phyloP scores from a whole-genome alignment of 2,329 filamentous ascomycete genomes.

The Phaeoacremonium minimum region DNA sequence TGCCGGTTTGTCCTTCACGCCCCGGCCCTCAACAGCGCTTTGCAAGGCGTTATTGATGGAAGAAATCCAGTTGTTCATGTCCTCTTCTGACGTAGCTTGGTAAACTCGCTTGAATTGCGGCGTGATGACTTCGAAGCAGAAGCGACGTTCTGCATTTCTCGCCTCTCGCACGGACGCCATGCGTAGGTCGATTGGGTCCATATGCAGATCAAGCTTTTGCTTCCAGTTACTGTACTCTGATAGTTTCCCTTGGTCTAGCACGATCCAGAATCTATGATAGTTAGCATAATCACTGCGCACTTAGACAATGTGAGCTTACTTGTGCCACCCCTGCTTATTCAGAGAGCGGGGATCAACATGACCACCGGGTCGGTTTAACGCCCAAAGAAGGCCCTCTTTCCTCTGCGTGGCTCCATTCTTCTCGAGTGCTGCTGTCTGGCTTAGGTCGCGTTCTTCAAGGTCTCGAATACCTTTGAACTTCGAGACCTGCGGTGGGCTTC shows the following conservation, averaged over 20 bases:
- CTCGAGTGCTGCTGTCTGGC: slow-evolving; percentile 46
- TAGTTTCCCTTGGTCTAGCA: slow-evolving; percentile 91
- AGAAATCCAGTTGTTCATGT: slow-evolving; percentile 95
- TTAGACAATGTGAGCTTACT: slow-evolving; percentile 55
- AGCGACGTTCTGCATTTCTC: slow-evolving; percentile 86
- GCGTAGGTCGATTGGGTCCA: slow-evolving; percentile 94
- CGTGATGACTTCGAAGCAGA: slow-evolving; percentile 98
- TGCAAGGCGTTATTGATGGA: slow-evolving; percentile 97
- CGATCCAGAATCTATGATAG: slow-evolving; percentile 83
- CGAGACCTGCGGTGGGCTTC: slow-evolving; percentile 46
- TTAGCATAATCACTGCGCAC: slow-evolving; percentile 9
- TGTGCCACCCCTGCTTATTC: slow-evolving; percentile 98
- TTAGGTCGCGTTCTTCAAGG: slow-evolving; percentile 76
- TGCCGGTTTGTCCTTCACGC: slow-evolving; percentile 49
- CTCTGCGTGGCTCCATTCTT: slow-evolving; percentile 60
- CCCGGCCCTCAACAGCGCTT: slow-evolving; percentile 84
- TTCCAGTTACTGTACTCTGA: slow-evolving; percentile 99
- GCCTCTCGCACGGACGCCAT: slow-evolving; percentile 97
- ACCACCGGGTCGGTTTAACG: slow-evolving; percentile 84
- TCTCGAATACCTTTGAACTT: slow-evolving; percentile 92
- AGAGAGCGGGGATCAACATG: slow-evolving; percentile 93
- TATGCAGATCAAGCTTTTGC: slow-evolving; percentile 91
- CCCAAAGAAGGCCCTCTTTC: slow-evolving; percentile 94
- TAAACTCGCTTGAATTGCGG: slow-evolving; percentile 95
- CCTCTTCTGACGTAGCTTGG: slow-evolving; percentile 95